These are phyloP conservation scores for Pestalotiopsis sp. DNA, from an alignment of 2,329 filamentous ascomycete genomes.

Conservation along the genomic window DNA sequence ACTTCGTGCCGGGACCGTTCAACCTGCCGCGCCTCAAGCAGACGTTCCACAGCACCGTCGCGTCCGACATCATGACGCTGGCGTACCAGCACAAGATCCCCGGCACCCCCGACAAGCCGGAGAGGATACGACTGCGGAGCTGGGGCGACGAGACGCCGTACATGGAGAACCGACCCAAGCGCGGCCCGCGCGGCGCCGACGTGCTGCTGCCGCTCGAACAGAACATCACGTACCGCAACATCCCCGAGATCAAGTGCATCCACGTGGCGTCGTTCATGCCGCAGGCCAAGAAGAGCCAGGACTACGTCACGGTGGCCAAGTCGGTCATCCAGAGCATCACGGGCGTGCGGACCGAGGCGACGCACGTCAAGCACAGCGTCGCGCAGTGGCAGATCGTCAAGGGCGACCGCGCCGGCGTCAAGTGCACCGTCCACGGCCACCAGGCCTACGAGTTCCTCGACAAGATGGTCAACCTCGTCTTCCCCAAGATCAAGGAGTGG, in stretches of 20 bases:
- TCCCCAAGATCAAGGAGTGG: slow-evolving; percentile 97
- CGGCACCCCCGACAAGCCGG: slow-evolving; percentile 59
- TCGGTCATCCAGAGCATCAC: slow-evolving; percentile 86
- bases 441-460: slow-evolving; percentile 88
- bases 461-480: slow-evolving; percentile 85
- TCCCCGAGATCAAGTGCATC: slow-evolving; percentile 80
- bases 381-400: slow-evolving; percentile 73
- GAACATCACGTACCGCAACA: slow-evolving; percentile 77
- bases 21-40: slow-evolving; percentile 83
- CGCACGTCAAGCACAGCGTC: slow-evolving; percentile 70
- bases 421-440: slow-evolving; percentile 75
- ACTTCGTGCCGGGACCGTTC: slow-evolving; percentile 91
- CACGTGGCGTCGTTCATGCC: slow-evolving; percentile 79
- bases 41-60: slow-evolving; percentile 85
- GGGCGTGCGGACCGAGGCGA: slow-evolving; percentile 71
- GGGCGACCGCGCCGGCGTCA: slow-evolving; percentile 74
- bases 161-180: slow-evolving; percentile 84
- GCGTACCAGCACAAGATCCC: slow-evolving; percentile 86
- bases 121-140: slow-evolving; percentile 69
- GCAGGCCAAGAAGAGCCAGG: slow-evolving; percentile 68
- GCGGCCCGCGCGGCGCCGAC: slow-evolving; percentile 80
- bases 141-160: slow-evolving; percentile 95
- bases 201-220: slow-evolving; percentile 72
- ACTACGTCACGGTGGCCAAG: slow-evolving; percentile 78
- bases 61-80: slow-evolving; percentile 84